Evolutionary conservation across 2,329 filamentous ascomycete species (phyloP), one percentile per base, ranked within the genome.

Genomic region (Ascochyta viciae-villosae): DNA sequence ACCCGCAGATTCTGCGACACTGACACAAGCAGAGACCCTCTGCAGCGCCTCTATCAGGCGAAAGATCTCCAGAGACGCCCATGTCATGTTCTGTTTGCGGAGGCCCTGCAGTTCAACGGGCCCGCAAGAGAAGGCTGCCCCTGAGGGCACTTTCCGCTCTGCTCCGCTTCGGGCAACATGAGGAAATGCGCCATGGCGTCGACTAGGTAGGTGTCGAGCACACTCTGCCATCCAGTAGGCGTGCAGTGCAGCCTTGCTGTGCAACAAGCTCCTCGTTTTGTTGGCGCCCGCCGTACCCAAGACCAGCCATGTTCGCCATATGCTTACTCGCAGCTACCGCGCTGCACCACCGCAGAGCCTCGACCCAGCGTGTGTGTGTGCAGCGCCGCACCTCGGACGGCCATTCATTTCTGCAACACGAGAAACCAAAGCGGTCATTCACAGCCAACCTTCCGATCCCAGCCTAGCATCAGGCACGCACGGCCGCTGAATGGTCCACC

Each of bases 341-440:
- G 57, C 63, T 34, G 23, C 16, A 54, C 38, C 38, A 43, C 31
- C 24, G 38, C 24, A 45, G 40, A 60, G 50, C 41, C 66, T 67
- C 62, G 61, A 66, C 64, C 65, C 64, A 66, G 59, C 64, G 52
- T 37, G 29, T 12, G 12, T 10, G 12, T 5, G 29, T 31, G 43
- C 50, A 61, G 43, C 56, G 49, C 56, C 48, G 44, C 54, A 50
- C 33, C 42, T 48, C 49, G 40, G 52, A 43, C 45, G 60, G 56
- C 60, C 54, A 50, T 62, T 73, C 70, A 73, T 73, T 65, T 71
- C 58, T 61, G 55, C 58, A 66, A 73, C 68, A 73, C 70, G 70
- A 71, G 60, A 62, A 67, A 67, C 64, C 66, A 63, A 61, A 54
- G 57, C 61, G 59, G 58, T 61, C 57, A 63, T 63, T 43, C 53